These are phyloP conservation scores for Hypoxylon subgilvum DNA, from an alignment of 495 filamentous ascomycete species.

Conservation along the genomic window DNA sequence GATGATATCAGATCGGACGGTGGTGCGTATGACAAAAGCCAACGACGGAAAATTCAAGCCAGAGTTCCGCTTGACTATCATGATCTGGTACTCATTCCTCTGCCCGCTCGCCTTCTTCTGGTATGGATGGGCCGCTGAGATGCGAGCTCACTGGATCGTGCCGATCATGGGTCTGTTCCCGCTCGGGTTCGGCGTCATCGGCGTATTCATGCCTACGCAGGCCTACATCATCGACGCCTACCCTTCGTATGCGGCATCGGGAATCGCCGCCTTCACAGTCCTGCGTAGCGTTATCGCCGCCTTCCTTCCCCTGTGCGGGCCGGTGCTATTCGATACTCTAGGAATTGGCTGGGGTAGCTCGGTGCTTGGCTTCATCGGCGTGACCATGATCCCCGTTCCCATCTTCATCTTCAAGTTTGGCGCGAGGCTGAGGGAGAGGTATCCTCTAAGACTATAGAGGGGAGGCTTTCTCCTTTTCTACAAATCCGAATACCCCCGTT, in stretches of 20 bases:
- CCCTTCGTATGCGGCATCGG: conserved; percentile 61
- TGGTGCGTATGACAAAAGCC: conserved; percentile 49
- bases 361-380: conserved; percentile 56
- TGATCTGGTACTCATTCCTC: conserved; percentile 48
- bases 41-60: conserved; percentile 62
- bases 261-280: conserved; percentile 58
- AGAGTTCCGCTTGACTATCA: conserved; percentile 57
- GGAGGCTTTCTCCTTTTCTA: neutral
- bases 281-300: conserved; percentile 59
- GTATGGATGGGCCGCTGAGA: conserved; percentile 56
- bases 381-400: conserved; percentile 55
- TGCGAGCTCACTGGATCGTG: conserved; percentile 56
- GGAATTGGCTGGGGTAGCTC: conserved; percentile 64
- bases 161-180: conserved; percentile 59
- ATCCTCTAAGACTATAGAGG: conserved; percentile 29
- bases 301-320: conserved; percentile 60
- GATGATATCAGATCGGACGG: conserved; percentile 50
- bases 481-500: neutral
- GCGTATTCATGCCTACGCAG: conserved; percentile 57
- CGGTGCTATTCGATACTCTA: conserved; percentile 54
- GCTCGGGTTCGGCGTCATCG: conserved; percentile 59
- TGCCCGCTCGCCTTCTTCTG: conserved; percentile 57
- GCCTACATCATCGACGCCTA: conserved; percentile 67
- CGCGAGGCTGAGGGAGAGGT: conserved; percentile 35
- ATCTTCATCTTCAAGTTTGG: conserved; percentile 37